Evolutionary conservation across 176 grass and related monocot genomes (phyloP), one percentile per base, ranked within the genome.

Genomic region (Juncus effusus): DNA sequence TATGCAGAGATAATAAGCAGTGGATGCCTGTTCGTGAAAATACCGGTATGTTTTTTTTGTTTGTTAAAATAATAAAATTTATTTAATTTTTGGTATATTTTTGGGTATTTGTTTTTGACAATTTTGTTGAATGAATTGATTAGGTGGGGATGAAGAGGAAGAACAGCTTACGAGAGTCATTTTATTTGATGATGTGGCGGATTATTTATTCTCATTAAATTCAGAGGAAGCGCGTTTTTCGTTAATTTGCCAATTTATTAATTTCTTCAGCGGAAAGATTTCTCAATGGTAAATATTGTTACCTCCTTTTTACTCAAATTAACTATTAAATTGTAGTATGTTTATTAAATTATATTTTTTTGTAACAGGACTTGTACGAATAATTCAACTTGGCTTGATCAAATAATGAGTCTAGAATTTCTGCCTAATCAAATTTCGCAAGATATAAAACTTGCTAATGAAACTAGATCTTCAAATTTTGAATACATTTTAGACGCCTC

Each of bases 201-300:
- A 97, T 38, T 97, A 84, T 57, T 53, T 91, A 51, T 97, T 97
- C 68, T 97, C 93, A 64, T 71, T 97, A 76, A 86, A 82, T 50
- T 97, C 93, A 69, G 77, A 91, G 61, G 82, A 89, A 63, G 87
- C 88, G 59, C 76, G 75, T 62, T 85, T 97, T 77, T 91, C 88
- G 61, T 76, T 97, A 42, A 82, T 96, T 75, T 91, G 82, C 75
- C 93, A 96, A 77, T 91, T 96, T 74, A 86, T 96, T 75, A 87
- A 96, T 83, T 96, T 91, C 57, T 96, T 77, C 74, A 84, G 93
- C 74, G 93, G 88, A 47, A 86, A 79, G 70, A 77, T 96, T 79
- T 86, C 87, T 66, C 81, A 84, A 81, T 96, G 93, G 93, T 96
- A 86, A 86, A 69, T 70, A 38, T 14, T 13, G 40, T 58, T 44